A percentile compares a stretch with the other conserved stretches of the same genome.
phyloP scores from a whole-genome alignment of 148 eudicot genomes.

The Vaccinium darrowii region DNA sequence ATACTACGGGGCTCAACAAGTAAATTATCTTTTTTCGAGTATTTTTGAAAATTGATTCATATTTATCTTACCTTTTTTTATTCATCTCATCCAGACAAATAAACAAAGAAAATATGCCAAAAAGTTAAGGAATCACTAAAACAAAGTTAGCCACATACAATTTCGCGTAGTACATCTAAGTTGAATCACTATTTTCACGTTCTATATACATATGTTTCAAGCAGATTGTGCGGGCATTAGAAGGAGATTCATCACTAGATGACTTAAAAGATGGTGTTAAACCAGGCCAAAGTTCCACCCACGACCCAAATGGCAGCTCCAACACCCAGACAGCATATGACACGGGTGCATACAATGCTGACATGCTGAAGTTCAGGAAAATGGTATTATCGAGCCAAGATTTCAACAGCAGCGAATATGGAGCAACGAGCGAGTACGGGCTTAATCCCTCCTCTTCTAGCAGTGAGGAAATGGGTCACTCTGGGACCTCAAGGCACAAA shows the following conservation, averaged over 20 bases:
- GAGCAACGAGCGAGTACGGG: constrained; percentile 35
- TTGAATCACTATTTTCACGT: not conserved
- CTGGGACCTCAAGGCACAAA: constrained; percentile 5
- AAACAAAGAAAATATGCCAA: no score
- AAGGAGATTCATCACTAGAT: constrained; percentile 61
- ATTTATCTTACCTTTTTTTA: not conserved
- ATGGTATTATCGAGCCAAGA: constrained; percentile 40
- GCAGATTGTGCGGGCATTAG: constrained; percentile 80
- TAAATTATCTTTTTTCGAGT: not conserved
- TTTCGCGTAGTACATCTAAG: not conserved
- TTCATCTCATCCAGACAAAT: not conserved
- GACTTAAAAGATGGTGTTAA: constrained; percentile 59
- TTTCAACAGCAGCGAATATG: constrained; percentile 37
- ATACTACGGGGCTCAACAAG: not conserved
- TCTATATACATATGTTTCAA: not conserved
- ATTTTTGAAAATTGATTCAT: no score
- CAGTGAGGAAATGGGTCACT: constrained; percentile 16
- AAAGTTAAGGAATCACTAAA: not conserved
- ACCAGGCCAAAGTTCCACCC: constrained; percentile 36
- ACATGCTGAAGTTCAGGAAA: constrained; percentile 49
- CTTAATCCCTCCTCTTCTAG: constrained; percentile 36
- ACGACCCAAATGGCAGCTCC: constrained; percentile 11
- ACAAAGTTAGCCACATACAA: not conserved
- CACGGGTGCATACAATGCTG: constrained; percentile 49
- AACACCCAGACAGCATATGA: constrained; percentile 27